These are phyloP conservation scores for Populus davidiana DNA, from an alignment of 345 rosid species.

Conservation along the genomic window DNA sequence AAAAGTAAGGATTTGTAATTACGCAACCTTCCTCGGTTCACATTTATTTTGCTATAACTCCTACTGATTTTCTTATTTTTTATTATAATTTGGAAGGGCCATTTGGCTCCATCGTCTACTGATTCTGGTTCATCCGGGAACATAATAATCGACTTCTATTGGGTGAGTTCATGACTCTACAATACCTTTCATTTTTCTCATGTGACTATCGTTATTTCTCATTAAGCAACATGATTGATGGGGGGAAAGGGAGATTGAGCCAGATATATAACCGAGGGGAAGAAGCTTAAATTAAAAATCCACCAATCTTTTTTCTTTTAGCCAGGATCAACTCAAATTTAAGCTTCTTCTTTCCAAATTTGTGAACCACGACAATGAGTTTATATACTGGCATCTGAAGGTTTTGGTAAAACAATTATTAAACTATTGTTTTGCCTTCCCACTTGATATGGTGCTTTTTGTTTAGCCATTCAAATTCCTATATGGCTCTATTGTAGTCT, in stretches of 20 bases:
- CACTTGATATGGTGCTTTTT: neutral
- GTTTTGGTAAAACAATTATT: neutral
- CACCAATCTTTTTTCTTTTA: neutral
- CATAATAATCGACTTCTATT: constrained; percentile 86
- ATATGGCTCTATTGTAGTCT: neutral
- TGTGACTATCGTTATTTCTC: neutral
- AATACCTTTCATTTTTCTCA: neutral
- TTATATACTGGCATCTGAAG: neutral
- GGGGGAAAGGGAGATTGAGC: neutral
- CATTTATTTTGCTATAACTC: constrained; percentile 11
- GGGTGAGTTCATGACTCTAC: constrained; percentile 55
- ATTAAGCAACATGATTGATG: neutral
- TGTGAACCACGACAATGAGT: neutral
- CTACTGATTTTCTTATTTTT: constrained; percentile 22
- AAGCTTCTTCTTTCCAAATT: neutral
- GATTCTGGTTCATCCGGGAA: constrained; percentile 96
- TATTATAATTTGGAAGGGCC: constrained; percentile 55
- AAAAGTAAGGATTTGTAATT: constrained; percentile 51
- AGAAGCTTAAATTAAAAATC: neutral
- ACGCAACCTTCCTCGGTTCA: constrained; percentile 13
- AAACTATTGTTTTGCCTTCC: neutral
- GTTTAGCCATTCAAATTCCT: neutral
- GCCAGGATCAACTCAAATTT: neutral
- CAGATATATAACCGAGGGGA: neutral
- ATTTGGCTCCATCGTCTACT: constrained; percentile 81